Evolutionary conservation across 352 stramenopile species (phyloP), one percentile per base, ranked within the genome.

Genomic region (Pythium scleroteichum): DNA sequence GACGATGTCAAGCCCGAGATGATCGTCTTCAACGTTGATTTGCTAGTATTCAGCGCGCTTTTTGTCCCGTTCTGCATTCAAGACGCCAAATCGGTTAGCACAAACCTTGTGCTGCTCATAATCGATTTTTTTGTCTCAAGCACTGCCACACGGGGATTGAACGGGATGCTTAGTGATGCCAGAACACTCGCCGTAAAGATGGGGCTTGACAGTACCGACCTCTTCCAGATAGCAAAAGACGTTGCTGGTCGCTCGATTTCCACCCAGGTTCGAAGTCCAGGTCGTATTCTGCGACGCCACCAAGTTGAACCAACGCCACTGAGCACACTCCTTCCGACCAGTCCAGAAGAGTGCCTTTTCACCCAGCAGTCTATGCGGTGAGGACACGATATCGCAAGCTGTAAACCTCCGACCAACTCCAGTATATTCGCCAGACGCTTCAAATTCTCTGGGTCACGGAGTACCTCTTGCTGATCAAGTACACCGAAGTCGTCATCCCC

Each of bases 51-150:
- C 51, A 58, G 79, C 42, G 66, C 73, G 14, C 47, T 82, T 0
- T 85, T 77, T 45, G 62, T 75, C 24, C 55, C 68, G 3, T 79
- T 63, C 32, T 82, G 73, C 44, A 73, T 82, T 62, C 72, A 84
- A 29, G 76, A 64, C 33, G 62, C 76, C 0, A 66, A 53, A 0
- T 79, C 72, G 10, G 53, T 73, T 26, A 47, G 22, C 22, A 78
- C 47, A 2, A 27, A 76, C 8, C 66, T 76, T 4, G 39, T 32
- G 0, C 55, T 76, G 10, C 66, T 78, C 32, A 44, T 41, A 6
- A 26, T 60, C 16, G 33, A 51, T 5, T 40, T 41, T 17, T n/a
- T 26, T 3, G n/a, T 52, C 8, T 26, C 47, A 7, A 53, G 20
- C 14, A 53, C 19, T 10, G 27, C n/a, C 8, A n/a, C 41, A 0